Evolutionary conservation across 2,329 filamentous ascomycete genomes (phyloP).

Genomic region (Malbranchea zuffiana): DNA sequence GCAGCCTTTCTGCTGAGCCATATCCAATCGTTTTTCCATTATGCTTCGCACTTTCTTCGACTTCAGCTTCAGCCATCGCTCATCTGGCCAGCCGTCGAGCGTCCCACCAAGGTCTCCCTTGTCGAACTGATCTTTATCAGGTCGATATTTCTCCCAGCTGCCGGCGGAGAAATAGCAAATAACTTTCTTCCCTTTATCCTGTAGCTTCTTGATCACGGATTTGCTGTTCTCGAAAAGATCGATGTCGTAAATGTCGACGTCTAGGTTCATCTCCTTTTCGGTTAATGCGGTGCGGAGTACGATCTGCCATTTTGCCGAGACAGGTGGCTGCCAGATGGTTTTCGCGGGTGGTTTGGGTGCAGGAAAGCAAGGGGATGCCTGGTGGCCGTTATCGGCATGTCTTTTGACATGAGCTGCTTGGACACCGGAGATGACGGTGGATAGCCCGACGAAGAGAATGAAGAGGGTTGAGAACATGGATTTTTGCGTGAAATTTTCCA

Average conservation of each 20-base stretch:
- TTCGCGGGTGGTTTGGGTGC: too few relatives aligned
- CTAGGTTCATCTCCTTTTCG: slow-evolving; percentile 36
- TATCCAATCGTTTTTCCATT: slow-evolving; percentile 50
- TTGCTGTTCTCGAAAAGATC: slow-evolving; percentile 46
- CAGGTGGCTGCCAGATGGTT: slow-evolving; percentile 44
- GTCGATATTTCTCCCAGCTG: slow-evolving; percentile 53
- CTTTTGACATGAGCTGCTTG: too few relatives aligned
- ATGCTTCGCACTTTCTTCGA: slow-evolving; percentile 51
- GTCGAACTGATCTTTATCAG: slow-evolving; percentile 47
- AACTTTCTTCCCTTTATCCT: slow-evolving; percentile 46
- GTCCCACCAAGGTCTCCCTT: slow-evolving; percentile 46
- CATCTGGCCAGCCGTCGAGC: slow-evolving; percentile 54
- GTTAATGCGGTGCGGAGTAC: slow-evolving; percentile 37
- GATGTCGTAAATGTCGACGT: slow-evolving; percentile 52
- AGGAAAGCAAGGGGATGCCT: too few relatives aligned
- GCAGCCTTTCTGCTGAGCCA: slow-evolving; percentile 52
- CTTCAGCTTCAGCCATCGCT: slow-evolving; percentile 54
- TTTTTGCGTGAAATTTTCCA: too few relatives aligned
- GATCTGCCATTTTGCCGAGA: slow-evolving; percentile 51
- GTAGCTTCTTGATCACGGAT: slow-evolving; percentile 39
- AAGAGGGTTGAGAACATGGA: too few relatives aligned
- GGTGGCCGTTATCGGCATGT: too few relatives aligned
- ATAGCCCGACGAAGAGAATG: too few relatives aligned
- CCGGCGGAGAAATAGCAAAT: slow-evolving; percentile 70
- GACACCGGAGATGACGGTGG: too few relatives aligned